phyloP scores from a whole-genome alignment of 352 stramenopile species.

The Phytophthora colocasiae region DNA sequence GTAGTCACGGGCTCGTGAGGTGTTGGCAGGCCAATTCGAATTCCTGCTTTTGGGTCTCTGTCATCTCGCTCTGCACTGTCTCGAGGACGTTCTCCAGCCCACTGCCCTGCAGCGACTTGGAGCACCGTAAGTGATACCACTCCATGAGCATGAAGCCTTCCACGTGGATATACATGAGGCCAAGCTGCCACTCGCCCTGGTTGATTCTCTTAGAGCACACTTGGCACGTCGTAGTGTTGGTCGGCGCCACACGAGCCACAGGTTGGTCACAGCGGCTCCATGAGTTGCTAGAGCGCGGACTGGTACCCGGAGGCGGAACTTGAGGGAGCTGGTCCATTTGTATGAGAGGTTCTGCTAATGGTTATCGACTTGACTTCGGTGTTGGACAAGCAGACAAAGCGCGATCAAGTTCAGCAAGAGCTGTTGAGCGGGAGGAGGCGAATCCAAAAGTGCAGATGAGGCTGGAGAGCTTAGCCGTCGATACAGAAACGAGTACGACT shows the following conservation, averaged over 20 bases:
- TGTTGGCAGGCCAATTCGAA: constrained; percentile 58
- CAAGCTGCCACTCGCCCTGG: constrained; percentile 75
- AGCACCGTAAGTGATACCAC: constrained; percentile 82
- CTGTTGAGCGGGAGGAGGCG: constrained; percentile 19
- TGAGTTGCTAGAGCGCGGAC: constrained; percentile 57
- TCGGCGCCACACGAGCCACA: constrained; percentile 74
- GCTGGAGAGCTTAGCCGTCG: constrained; percentile 5
- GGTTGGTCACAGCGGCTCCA: constrained; percentile 86
- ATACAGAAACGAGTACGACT: constrained; percentile 16
- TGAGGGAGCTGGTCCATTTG: constrained; percentile 44
- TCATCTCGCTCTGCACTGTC: constrained; percentile 75
- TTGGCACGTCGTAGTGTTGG: constrained; percentile 80
- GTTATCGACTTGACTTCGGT: constrained; percentile 2
- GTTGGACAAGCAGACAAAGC: constrained; percentile 8
- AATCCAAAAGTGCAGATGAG: constrained; percentile 33
- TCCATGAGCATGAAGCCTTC: constrained; percentile 91
- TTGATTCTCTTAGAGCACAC: constrained; percentile 67
- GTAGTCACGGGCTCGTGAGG: not conserved
- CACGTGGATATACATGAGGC: constrained; percentile 87
- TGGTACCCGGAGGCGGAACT: constrained; percentile 31
- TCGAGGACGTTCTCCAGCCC: constrained; percentile 62
- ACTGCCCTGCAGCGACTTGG: constrained; percentile 52
- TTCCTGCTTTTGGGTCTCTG: constrained; percentile 51
- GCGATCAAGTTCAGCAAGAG: constrained; percentile 1
- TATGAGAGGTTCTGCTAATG: not conserved